Conservation (phyloP, 2,329 filamentous ascomycete species). For the Ramularia collo-cygni region DNA sequence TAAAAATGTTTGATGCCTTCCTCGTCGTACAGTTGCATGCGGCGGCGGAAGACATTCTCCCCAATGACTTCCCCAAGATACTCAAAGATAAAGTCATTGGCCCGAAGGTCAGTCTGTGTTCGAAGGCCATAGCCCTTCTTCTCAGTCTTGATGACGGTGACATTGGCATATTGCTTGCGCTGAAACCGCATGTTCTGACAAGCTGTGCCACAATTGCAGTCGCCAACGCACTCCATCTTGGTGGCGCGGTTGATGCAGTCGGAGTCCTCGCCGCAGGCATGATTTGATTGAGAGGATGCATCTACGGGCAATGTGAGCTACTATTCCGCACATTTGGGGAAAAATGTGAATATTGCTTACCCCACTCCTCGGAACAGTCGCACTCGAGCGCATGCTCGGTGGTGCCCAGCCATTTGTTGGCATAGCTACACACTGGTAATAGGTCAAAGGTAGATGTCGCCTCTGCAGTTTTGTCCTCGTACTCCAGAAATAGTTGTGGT, state of each 20-base stretch:
- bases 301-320: constrained; percentile 34
- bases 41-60: constrained; percentile 77
- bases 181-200: constrained; percentile 97
- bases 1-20: constrained; percentile 99
- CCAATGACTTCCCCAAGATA: constrained; percentile 99
- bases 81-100: constrained; percentile 92
- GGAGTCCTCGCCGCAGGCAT: constrained; percentile 89
- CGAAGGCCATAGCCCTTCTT: constrained; percentile 96
- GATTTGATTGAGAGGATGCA: constrained; percentile 51
- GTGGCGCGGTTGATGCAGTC: constrained; percentile 98
- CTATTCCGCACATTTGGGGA: not conserved
- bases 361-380: constrained; percentile 90
- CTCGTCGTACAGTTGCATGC: constrained; percentile 88
- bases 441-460: constrained; percentile 71
- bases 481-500: constrained; percentile 62
- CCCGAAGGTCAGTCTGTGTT: constrained; percentile 65
- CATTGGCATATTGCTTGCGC: constrained; percentile 78
- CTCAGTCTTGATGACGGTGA: constrained; percentile 93
- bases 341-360: constrained; percentile 50
- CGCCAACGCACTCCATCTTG: constrained; percentile 89
- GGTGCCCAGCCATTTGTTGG: constrained; percentile 81
- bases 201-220: constrained; percentile 77
- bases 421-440: constrained; percentile 81
- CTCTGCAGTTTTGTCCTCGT: constrained; percentile 71
- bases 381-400: constrained; percentile 93